Base-by-base conservation (phyloP, 2,329 filamentous ascomycete genomes). In the Cytospora piceicola region DNA sequence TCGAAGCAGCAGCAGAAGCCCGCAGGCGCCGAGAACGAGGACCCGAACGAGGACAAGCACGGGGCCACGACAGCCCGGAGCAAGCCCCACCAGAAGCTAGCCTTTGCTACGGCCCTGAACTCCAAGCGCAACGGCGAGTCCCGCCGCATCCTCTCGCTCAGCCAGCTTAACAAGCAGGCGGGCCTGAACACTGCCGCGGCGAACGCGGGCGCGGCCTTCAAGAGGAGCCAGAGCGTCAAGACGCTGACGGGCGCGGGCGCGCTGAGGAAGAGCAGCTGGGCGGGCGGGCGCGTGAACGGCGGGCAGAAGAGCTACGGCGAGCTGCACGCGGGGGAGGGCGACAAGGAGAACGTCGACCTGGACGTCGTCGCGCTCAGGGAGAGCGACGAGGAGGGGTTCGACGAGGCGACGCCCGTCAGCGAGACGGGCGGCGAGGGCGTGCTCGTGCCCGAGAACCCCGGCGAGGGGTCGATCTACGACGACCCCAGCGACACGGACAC, bases 91-190 rank as follows among this genome's bases (percentile, higher is more conserved):
- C 63, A 66, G 27, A 51, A 64, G 22, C 39, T 78, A 0, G 82
- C 80, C 9, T 79, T 88, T 66, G 83, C 78, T 70, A 82, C 88
- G 73, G 84, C 85, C 2, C 79, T 88, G 68, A 78, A 80, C 5
- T 78, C 85, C 71, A 82, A 83, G 76, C 77, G 83, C 68, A 85
- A 73, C 72, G 79, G 77, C 59, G 63, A 68, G 74, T 84, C 88
- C 74, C 86, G 94, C 51, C 88, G 95, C 58, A 97, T 98, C 72
- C 85, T 96, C 66, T 97, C 93, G 59, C 86, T 98, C 42, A 96
- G 90, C 75, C 92, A 97, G 77, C 96, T 98, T 71, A 92, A 88
- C 62, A 89, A 90, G 75, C 94, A 95, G 73, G 29, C 63, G 24
- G 63, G 66, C 42, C 61, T 63, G 32, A 68, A 61, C 39, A 36